Conservation (phyloP, 768 basidiomycete species). For the Fomitopsis pulvina region DNA sequence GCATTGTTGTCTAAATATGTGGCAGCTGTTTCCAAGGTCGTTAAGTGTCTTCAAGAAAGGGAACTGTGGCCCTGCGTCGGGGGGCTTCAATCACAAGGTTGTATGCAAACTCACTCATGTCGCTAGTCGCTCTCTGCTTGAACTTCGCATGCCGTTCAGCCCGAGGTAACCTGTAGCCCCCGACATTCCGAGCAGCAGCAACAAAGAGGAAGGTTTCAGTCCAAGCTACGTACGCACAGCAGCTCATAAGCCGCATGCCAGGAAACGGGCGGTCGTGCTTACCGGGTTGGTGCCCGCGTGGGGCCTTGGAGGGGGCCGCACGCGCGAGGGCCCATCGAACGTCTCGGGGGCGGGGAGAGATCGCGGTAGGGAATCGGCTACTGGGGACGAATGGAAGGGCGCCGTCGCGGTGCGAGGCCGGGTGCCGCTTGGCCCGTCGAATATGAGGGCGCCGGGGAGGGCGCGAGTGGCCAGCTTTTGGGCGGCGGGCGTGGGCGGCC, state of each 20-base stretch:
- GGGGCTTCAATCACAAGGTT: too few relatives aligned
- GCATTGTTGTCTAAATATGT: too few relatives aligned
- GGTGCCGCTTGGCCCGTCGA: conserved; percentile 49
- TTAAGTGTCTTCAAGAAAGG: too few relatives aligned
- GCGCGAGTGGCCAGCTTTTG: conserved; percentile 8
- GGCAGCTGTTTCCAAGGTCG: too few relatives aligned
- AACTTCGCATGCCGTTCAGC: too few relatives aligned
- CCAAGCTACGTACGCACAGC: too few relatives aligned
- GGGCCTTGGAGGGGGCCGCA: conserved; percentile 17
- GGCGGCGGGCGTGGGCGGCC: conserved; percentile 10
- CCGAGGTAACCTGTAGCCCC: neutral
- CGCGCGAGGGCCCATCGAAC: conserved; percentile 43
- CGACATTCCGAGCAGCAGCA: neutral
- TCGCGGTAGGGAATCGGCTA: conserved; percentile 11
- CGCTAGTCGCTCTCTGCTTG: too few relatives aligned
- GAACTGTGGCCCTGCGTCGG: too few relatives aligned
- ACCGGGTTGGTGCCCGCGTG: too few relatives aligned
- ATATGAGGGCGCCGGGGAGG: conserved; percentile 38
- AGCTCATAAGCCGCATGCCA: neutral
- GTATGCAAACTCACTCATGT: too few relatives aligned
- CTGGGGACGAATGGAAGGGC: conserved; percentile 6
- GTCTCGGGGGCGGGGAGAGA: conserved; percentile 29
- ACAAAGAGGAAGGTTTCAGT: neutral
- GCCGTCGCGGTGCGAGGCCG: conserved; percentile 22
- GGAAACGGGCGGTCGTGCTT: neutral